These are phyloP conservation scores for Candida odintsovae DNA, from an alignment of 805 yeast species.

Conservation along the genomic window DNA sequence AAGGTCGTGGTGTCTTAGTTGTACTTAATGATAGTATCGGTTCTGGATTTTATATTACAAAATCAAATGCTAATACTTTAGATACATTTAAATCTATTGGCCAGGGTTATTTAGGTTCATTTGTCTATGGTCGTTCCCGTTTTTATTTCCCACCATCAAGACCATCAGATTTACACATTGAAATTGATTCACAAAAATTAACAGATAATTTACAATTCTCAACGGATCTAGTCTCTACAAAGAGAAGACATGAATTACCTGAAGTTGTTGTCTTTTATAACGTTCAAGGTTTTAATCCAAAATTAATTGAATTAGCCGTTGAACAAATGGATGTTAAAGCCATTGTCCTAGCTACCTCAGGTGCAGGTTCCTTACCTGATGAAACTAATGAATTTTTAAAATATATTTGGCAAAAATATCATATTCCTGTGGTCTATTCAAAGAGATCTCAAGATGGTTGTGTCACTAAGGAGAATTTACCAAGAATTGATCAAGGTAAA, in stretches of 20 bases:
- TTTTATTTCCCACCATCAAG: constrained; percentile 58
- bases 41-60: constrained; percentile 65
- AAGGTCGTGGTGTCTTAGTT: constrained; percentile 56
- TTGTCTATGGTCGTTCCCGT: constrained; percentile 60
- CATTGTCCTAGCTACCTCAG: constrained; percentile 61
- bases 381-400: constrained; percentile 40
- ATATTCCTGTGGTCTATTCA: constrained; percentile 55
- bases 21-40: constrained; percentile 65
- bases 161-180: constrained; percentile 39
- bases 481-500: constrained; percentile 24
- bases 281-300: constrained; percentile 53
- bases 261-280: constrained; percentile 54
- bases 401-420: constrained; percentile 31
- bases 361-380: constrained; percentile 61
- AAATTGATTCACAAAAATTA: constrained; percentile 26
- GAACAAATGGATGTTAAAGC: constrained; percentile 44
- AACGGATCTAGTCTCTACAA: constrained; percentile 17
- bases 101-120: constrained; percentile 67
- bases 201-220: constrained; percentile 18
- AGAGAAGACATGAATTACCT: constrained; percentile 25
- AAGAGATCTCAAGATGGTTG: constrained; percentile 68
- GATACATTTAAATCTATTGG: constrained; percentile 65
- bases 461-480: constrained; percentile 41
- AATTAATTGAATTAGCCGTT: constrained; percentile 40
- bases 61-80: constrained; percentile 62